phyloP scores from a whole-genome alignment of 257 asterid species.

The Paulownia fortunei region DNA sequence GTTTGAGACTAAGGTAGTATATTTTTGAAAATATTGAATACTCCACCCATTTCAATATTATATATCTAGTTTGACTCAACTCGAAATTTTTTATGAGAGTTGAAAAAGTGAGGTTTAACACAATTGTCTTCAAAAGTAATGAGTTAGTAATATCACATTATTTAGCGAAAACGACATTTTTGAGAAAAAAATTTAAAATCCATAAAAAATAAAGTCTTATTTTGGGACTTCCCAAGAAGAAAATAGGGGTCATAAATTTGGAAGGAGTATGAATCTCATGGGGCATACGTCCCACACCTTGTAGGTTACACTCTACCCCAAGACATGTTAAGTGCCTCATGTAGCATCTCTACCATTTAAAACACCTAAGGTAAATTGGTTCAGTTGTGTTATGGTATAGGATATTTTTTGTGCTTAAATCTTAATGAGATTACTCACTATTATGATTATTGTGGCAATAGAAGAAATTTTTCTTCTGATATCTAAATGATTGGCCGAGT shows the following conservation, averaged over 20 bases:
- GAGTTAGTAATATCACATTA: no score
- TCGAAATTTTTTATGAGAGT: no score
- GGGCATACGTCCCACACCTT: background rate
- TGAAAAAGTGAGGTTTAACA: no score
- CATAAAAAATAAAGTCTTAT: background rate
- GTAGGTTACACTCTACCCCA: background rate
- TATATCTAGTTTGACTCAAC: no score
- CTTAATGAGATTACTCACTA: no score
- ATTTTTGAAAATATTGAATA: no score
- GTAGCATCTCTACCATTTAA: background rate
- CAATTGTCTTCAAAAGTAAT: no score
- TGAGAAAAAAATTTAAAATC: no score
- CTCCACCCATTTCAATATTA: no score
- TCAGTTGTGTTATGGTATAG: background rate
- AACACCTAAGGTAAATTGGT: background rate
- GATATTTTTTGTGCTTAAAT: no score
- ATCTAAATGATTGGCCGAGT: background rate
- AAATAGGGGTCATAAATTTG: background rate
- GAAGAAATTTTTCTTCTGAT: background rate
- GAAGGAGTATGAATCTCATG: background rate
- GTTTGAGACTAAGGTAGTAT: no score
- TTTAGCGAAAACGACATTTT: no score
- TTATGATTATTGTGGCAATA: background rate
- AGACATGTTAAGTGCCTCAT: background rate
- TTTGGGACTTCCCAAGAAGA: background rate